Percentiles rank a stretch among this genome's conserved stretches.
phyloP scores from a whole-genome alignment of 2,329 filamentous ascomycete genomes.

The Lachnellula arida region DNA sequence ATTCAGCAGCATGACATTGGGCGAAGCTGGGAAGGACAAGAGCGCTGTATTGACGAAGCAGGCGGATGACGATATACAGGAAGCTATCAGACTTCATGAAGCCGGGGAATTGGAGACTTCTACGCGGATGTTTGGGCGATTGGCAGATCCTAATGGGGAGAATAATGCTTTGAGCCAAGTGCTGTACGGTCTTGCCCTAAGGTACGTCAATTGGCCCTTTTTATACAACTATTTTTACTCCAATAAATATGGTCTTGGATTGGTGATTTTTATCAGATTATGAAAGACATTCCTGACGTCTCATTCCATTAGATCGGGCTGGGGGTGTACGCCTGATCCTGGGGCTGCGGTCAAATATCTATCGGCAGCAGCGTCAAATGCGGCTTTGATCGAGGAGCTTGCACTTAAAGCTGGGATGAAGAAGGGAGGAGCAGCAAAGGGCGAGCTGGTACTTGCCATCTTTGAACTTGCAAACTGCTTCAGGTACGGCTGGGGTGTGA shows the following conservation, averaged over 20 bases:
- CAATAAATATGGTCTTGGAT: neutral
- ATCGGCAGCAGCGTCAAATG: conserved; percentile 83
- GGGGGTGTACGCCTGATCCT: conserved; percentile 76
- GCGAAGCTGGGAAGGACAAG: conserved; percentile 17
- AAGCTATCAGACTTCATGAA: conserved; percentile 94
- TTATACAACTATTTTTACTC: conserved; percentile 10
- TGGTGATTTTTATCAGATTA: neutral
- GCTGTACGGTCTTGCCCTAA: conserved; percentile 84
- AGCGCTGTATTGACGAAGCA: conserved; percentile 44
- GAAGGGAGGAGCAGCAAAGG: conserved; percentile 91
- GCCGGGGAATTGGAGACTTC: conserved; percentile 71
- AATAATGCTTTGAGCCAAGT: conserved; percentile 96
- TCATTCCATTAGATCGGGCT: conserved; percentile 66
- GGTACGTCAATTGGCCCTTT: conserved; percentile 48
- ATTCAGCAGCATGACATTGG: conserved; percentile 20
- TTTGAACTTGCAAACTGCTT: conserved; percentile 93
- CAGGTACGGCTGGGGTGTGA: conserved; percentile 89
- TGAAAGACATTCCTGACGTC: conserved; percentile 16
- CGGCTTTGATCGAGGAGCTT: conserved; percentile 77
- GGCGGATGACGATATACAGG: conserved; percentile 73
- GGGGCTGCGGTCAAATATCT: conserved; percentile 76
- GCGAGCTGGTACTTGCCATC: conserved; percentile 92
- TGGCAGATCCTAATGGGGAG: conserved; percentile 77
- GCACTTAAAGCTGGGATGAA: conserved; percentile 84
- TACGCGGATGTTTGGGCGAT: conserved; percentile 76